These are phyloP conservation scores for Punica granatum DNA, from an alignment of 345 rosid genomes.

Conservation along the genomic window DNA sequence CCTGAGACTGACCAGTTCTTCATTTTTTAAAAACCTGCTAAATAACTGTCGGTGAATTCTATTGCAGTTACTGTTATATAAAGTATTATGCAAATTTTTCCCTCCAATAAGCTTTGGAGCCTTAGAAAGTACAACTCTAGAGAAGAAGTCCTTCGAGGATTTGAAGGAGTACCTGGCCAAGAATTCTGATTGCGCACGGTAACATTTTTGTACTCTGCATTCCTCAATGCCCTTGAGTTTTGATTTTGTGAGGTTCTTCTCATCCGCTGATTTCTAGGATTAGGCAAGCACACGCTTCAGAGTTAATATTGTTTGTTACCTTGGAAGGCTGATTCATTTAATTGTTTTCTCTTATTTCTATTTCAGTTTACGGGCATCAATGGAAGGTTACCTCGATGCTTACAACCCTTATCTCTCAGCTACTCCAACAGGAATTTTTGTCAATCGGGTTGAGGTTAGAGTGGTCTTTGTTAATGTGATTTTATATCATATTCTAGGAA, in stretches of 20 bases:
- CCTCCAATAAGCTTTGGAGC: conserved; percentile 30
- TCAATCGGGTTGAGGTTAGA: conserved; percentile 71
- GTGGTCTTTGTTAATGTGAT: background rate
- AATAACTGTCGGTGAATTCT: background rate
- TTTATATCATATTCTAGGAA: background rate
- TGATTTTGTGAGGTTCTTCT: background rate
- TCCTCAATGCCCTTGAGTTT: background rate
- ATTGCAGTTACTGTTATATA: conserved; percentile 75
- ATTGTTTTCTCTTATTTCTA: conserved; percentile 9
- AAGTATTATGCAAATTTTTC: conserved; percentile 60
- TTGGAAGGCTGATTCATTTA: background rate
- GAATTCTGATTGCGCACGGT: conserved; percentile 90
- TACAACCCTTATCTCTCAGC: conserved; percentile 60
- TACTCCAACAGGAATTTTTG: conserved; percentile 83
- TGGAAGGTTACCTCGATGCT: conserved; percentile 95
- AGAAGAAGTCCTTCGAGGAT: conserved; percentile 66
- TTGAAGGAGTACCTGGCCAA: conserved; percentile 65
- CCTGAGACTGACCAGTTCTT: background rate
- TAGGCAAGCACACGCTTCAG: background rate
- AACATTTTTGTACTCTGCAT: conserved; percentile 9
- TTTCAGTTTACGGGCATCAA: conserved; percentile 78
- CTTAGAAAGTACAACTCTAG: conserved; percentile 39
- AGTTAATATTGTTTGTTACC: background rate
- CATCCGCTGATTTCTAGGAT: background rate
- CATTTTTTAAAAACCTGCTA: background rate